Evolutionary conservation across 257 asterid genomes (phyloP), one percentile per base, ranked within the genome.

Genomic region (Cordia subcordata): DNA sequence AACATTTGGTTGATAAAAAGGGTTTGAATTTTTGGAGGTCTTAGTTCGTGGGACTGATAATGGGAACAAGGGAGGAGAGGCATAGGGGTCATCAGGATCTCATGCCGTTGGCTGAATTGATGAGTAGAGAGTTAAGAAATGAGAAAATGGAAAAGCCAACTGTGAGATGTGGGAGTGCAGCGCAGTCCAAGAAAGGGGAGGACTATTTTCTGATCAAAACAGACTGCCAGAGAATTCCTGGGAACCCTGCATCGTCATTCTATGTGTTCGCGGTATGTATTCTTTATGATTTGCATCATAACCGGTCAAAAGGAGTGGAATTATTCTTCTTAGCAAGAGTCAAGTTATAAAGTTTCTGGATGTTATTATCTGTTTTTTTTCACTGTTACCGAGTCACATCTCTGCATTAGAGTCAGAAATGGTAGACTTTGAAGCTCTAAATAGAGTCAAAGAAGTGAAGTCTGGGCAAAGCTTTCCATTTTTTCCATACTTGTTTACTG

Each of bases 61-160:
- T 85, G 94, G 95, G 82, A 53, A 76, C 88, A 5, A 83, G 80
- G 63, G 94, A 80, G 64, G 93, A 79, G 61, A 80, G 79, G 62
- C 72, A 81, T 49, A 65, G 54, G 47, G 32, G 45, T 4, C 45
- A 68, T 58, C 80, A 69, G 33, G 87, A 79, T 73, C 85, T 85
- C 35, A 86, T 85, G 64, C 90, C 96, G 3, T 73, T 85, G 70
- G 93, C 95, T 57, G 84, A 79, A 52, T 61, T 88, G 47, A 78
- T 88, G 10, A 76, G 85, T 63, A 78, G 79, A 61, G 97, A 86
- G 72, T 50, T 89, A 61, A 82, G 62, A 75, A 89, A 70, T 68
- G 95, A 84, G 65, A 89, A 79, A 68, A 73, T 81, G 92, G 90
- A 89, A 75, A 89, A 77, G 66, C 92, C 97, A 39, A 73, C 79